These are phyloP conservation scores for Fusarium newnesense DNA, from an alignment of 2,329 filamentous ascomycete genomes.

Conservation along the genomic window DNA sequence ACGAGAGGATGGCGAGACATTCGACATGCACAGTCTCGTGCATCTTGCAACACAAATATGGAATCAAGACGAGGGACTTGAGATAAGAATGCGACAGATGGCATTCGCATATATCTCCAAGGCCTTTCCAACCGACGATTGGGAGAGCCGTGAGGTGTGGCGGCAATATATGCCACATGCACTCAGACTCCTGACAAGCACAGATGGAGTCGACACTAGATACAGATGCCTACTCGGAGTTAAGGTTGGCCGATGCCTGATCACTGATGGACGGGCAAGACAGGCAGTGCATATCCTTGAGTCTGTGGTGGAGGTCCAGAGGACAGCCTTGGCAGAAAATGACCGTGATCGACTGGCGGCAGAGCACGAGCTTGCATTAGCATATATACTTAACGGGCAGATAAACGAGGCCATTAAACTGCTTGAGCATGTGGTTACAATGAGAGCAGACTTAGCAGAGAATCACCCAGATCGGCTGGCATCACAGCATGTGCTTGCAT, in stretches of 20 bases:
- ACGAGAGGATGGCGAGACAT: conserved; percentile 39
- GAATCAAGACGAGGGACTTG: not conserved
- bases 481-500: not conserved
- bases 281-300: not conserved
- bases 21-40: conserved; percentile 52
- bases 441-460: not conserved
- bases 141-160: not conserved
- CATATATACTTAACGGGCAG: not conserved
- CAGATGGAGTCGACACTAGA: accelerated
- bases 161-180: conserved; percentile 2
- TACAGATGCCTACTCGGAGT: accelerated
- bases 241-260: not conserved
- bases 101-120: not conserved
- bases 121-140: not conserved
- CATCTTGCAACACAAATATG: conserved; percentile 47
- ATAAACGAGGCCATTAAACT: not conserved
- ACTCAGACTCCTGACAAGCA: not conserved
- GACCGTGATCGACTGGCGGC: not conserved
- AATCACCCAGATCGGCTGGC: not conserved
- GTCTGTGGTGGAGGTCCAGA: accelerated
- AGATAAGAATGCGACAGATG: too few relatives aligned
- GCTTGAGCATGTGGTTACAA: conserved; percentile 8
- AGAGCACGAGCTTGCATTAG: accelerated
- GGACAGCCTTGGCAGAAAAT: not conserved
- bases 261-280: not conserved